Evolutionary conservation across 106 monocot species (phyloP).

Genomic region (Dendrobium catenatum): DNA sequence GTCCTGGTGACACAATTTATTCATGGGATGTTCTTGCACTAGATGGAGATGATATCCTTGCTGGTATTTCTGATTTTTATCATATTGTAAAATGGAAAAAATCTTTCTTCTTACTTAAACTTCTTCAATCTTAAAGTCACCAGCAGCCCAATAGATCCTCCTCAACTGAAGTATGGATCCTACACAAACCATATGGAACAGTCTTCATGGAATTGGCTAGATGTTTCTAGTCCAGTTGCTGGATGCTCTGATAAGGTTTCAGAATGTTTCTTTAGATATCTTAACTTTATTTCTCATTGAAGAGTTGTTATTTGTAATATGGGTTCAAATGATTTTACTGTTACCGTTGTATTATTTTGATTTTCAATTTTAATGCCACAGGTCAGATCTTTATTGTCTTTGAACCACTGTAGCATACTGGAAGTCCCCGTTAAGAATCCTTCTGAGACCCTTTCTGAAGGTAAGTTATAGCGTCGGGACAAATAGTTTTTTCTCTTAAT

Average conservation of each 20-base stretch:
- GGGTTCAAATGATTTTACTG: neutral
- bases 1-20: conserved; percentile 51
- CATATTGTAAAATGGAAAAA: neutral
- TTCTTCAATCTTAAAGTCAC: conserved; percentile 45
- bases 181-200: conserved; percentile 13
- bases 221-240: conserved; percentile 52
- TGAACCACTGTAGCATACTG: conserved; percentile 56
- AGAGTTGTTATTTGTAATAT: neutral
- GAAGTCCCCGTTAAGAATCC: conserved; percentile 63
- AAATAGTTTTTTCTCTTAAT: neutral
- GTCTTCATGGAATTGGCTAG: conserved; percentile 55
- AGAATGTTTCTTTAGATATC: neutral
- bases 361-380: conserved; percentile 16
- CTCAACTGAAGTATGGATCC: conserved; percentile 77
- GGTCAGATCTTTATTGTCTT: conserved; percentile 58
- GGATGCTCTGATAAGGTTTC: conserved; percentile 64
- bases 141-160: conserved; percentile 84
- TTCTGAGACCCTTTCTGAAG: conserved; percentile 50
- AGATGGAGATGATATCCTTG: conserved; percentile 78
- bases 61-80: conserved; percentile 42
- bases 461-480: conserved; percentile 20
- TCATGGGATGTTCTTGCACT: conserved; percentile 85
- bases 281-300: neutral
- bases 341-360: neutral
- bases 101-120: neutral